Evolutionary conservation across 768 basidiomycete species (phyloP), one percentile per base, ranked within the genome.

Genomic region (Termitomyces sp.): DNA sequence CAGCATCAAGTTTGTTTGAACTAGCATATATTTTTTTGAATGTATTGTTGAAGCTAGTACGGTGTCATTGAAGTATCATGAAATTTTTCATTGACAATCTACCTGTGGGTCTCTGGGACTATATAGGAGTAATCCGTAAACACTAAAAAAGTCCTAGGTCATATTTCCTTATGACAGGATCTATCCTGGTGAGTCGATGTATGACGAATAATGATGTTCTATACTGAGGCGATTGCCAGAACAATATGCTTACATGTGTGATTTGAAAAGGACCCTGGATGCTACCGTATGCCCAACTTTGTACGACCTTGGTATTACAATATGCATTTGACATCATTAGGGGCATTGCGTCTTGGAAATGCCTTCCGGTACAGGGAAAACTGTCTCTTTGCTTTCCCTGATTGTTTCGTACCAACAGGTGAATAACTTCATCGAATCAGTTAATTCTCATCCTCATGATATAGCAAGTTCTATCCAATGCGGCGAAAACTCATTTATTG

Each of bases 321-420:
- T 46, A 12, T 52, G 32, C 43, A 40, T 30, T 35, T 30, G 33
- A 50, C 40, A 36, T 33, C 4, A 44, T 30, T 50, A 98, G 95
- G 97, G 97, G 52, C 97, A 99, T 66, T 98, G 97, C 71, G 93
- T 98, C n/a, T 82, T 99, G 40, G 97, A 99, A 78, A 99, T 99
- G 97, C 97, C 97, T 62, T 98, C 97, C 12, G 97, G 97, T 16
- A 99, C 97, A 23, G 97, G 97, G 26, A 99, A 99, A 78, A 99
- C 97, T 0, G 97, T 99, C 28, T 98, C 95, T 12, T 78, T 99
- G 9, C 79, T 99, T 18, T 95, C 93, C 2, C 75, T 99, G 57
- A 99, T 99, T 74, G 90, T 99, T 40, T 97, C 96, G 14, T 99
- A 98, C 69, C 96, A 98, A 74, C 95, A 97, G 78, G 96, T 91